phyloP scores from a whole-genome alignment of 192 early-diverging fungal species.

The Coemansia reversa region DNA sequence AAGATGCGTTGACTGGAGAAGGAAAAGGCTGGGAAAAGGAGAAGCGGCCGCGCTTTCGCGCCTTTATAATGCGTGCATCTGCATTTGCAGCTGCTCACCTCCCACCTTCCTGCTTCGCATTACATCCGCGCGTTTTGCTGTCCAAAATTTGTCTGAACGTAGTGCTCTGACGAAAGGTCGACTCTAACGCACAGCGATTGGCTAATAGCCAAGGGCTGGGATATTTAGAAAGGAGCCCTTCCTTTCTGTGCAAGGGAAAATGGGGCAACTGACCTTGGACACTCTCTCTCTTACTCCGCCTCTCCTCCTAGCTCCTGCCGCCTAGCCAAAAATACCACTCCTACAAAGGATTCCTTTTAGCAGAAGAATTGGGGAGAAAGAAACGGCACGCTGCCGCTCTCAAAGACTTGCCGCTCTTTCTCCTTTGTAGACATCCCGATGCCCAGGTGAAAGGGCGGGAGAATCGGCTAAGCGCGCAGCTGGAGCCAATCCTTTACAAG shows the following conservation, averaged over 20 bases:
- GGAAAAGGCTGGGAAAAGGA: not conserved
- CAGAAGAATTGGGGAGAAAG: not conserved
- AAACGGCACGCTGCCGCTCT: not conserved
- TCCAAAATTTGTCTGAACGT: not conserved
- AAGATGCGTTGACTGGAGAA: slow-evolving; percentile 1
- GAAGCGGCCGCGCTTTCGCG: not conserved
- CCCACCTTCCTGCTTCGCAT: not conserved
- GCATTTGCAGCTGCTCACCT: not conserved
- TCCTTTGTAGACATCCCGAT: not conserved
- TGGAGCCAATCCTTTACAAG: no score
- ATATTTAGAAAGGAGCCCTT: not conserved
- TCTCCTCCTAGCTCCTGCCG: not conserved
- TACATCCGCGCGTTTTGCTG: not conserved
- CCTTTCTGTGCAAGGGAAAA: slow-evolving; percentile 1
- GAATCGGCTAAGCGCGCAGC: no score
- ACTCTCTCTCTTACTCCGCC: not conserved
- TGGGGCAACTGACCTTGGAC: not conserved
- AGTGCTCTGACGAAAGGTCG: not conserved
- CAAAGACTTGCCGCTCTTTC: not conserved
- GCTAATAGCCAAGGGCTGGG: not conserved
- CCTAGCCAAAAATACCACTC: not conserved
- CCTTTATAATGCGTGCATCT: slow-evolving; percentile 6
- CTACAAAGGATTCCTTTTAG: not conserved
- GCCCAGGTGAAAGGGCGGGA: no score
- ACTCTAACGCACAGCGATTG: not conserved